Conservation (phyloP, 495 filamentous ascomycete species). For the Lasiosphaeria miniovina region DNA sequence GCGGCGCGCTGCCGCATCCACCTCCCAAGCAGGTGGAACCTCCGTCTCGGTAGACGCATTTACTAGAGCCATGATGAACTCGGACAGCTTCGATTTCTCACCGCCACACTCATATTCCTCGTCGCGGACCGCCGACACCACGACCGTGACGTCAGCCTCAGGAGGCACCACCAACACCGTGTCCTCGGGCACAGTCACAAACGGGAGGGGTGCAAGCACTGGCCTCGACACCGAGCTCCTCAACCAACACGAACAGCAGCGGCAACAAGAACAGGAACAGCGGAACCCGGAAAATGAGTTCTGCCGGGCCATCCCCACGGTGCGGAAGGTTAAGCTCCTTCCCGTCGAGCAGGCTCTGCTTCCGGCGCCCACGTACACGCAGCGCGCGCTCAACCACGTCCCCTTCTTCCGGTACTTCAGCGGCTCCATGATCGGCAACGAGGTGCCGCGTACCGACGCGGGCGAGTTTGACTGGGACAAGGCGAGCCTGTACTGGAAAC, state of each 20-base stretch:
- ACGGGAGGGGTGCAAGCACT: conserved; percentile 9
- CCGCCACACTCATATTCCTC: conserved; percentile 41
- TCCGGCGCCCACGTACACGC: conserved; percentile 56
- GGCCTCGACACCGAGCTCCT: conserved; percentile 7
- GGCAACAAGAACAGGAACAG: background rate
- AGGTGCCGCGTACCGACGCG: conserved; percentile 70
- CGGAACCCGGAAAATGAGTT: conserved; percentile 22
- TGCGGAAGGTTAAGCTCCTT: conserved; percentile 47
- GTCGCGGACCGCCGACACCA: conserved; percentile 47
- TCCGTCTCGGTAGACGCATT: background rate
- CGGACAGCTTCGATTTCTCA: conserved; percentile 26
- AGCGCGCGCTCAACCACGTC: conserved; percentile 59
- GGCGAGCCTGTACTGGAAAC: conserved; percentile 75
- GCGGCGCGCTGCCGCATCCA: background rate
- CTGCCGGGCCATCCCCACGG: conserved; percentile 45
- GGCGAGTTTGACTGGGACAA: conserved; percentile 75
- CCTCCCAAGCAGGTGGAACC: background rate
- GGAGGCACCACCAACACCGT: conserved; percentile 40
- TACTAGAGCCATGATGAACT: conserved; percentile 8
- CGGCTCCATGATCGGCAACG: conserved; percentile 75
- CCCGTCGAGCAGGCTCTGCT: conserved; percentile 63
- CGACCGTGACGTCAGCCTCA: conserved; percentile 34
- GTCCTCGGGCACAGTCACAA: conserved; percentile 62
- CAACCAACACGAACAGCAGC: background rate
- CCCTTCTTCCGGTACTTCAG: conserved; percentile 68